Percentiles rank a stretch among this genome's conserved stretches.
These are phyloP conservation scores for Wickerhamiella lipophila DNA, from an alignment of 805 yeast species.

Conservation along the genomic window DNA sequence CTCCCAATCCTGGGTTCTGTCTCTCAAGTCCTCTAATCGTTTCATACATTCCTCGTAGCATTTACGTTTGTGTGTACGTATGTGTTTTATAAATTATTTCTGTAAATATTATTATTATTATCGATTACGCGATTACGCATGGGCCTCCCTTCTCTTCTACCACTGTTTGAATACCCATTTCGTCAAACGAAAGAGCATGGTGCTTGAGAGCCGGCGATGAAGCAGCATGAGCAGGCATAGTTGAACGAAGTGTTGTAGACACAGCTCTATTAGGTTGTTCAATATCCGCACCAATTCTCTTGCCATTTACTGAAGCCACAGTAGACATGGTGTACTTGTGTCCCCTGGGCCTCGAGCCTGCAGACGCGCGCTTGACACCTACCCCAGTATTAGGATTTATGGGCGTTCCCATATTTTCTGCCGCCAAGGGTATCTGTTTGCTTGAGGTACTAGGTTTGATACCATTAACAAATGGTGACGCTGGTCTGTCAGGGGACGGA, in stretches of 20 bases:
- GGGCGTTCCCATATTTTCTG: not conserved
- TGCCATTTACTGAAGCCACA: not conserved
- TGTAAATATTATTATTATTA: no score
- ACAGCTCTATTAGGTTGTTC: not conserved
- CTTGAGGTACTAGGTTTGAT: not conserved
- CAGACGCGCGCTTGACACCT: not conserved
- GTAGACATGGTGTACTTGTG: not conserved
- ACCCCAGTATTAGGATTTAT: not conserved
- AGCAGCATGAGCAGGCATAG: not conserved
- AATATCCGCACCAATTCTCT: not conserved
- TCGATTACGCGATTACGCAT: conserved; percentile 15
- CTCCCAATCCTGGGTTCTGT: no score
- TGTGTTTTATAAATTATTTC: not conserved
- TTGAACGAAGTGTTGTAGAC: not conserved
- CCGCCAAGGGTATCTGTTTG: not conserved
- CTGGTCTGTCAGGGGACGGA: not conserved
- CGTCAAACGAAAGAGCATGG: conserved; percentile 19
- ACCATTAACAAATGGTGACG: not conserved
- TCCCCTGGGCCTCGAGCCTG: not conserved
- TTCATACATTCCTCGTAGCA: no score
- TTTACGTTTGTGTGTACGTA: not conserved
- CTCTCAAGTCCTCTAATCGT: no score
- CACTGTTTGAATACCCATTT: conserved; percentile 21
- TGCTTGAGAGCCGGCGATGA: not conserved
- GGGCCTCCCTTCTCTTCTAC: conserved; percentile 17